A percentile compares a stretch with the other conserved stretches of the same genome.
These are phyloP conservation scores for Ambrosia hybrid DNA, from an alignment of 140 eudicot species.

Conservation along the genomic window DNA sequence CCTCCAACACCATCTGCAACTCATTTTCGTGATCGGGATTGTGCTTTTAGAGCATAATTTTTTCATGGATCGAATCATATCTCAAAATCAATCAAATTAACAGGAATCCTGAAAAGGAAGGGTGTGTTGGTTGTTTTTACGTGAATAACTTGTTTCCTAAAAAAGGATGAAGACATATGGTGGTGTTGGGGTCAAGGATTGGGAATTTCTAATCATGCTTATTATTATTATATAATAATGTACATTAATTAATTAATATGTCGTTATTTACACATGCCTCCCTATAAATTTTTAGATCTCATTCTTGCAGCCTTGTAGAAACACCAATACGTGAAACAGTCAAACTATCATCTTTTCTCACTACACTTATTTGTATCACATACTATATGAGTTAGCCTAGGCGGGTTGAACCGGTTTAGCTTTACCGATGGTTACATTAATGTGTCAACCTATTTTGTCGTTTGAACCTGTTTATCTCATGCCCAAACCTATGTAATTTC, in stretches of 20 bases:
- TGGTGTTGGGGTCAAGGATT: constrained; percentile 8
- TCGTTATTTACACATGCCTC: not conserved
- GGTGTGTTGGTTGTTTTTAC: not conserved
- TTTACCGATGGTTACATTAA: no score
- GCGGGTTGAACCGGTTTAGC: no score
- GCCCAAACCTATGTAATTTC: no score
- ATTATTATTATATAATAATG: no score
- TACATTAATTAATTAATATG: no score
- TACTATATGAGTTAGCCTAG: no score
- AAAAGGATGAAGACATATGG: constrained; percentile 11
- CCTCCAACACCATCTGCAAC: constrained; percentile 75
- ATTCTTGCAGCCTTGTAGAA: no score
- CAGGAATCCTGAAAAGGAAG: not conserved
- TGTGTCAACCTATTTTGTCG: no score
- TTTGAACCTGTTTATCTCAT: no score
- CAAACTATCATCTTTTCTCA: no score
- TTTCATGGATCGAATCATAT: constrained; percentile 52
- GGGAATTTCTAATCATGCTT: constrained; percentile 8
- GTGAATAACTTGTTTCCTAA: not conserved
- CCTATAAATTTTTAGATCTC: not conserved
- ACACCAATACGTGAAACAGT: no score
- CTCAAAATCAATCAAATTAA: not conserved
- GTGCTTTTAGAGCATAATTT: constrained; percentile 52
- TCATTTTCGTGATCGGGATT: constrained; percentile 65
- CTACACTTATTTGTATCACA: no score